Base-by-base conservation (phyloP, 768 basidiomycete species). In the Kwoniella pini region DNA sequence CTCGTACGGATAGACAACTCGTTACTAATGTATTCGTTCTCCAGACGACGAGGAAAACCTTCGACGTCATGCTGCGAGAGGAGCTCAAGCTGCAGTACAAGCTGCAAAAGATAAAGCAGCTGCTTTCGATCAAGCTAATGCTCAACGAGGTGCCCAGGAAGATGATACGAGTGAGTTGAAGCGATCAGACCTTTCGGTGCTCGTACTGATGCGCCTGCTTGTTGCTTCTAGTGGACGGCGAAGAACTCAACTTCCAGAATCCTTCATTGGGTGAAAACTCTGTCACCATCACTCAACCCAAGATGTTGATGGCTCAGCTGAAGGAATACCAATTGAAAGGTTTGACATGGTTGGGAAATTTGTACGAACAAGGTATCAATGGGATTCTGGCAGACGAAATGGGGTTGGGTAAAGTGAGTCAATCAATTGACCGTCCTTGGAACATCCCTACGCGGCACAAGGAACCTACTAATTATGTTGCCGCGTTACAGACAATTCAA, bases 271-370 rank as follows among this genome's bases (percentile, higher is more conserved):
- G 94, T 65, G 89, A 84, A 45, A 92, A 91, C 9, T 85, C 86
- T 9, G 80, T 93, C 66, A 90, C 88, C 3, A 88, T 98, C 68
- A 84, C 85, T 19, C 96, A 99, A 73, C 96, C 96, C 6, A 86
- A 86, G 78, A 95, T 98, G 90, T 82, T 99, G 63, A 91, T 92
- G 85, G 92, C 93, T 7, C 90, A 91, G 67, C 81, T 99, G 54
- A 99, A 99, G 79, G 96, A 99, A 77, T 99, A 98, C 76, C 96
- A 99, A 77, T 79, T 99, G 57, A 98, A 98, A 73, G 96, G 96
- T 64, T 83, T 99, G 31, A 98, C 96, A 65, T 99, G 96, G 96
- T 82, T 99, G 24, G 96, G 88, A 17, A 96, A 94, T 15, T 82
- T 99, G 21, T 99, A 98, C 72, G 96, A 98, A 76, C 95, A 98